Conservation (phyloP, 2,329 filamentous ascomycete genomes). For the Pseudopithomyces maydicus region DNA sequence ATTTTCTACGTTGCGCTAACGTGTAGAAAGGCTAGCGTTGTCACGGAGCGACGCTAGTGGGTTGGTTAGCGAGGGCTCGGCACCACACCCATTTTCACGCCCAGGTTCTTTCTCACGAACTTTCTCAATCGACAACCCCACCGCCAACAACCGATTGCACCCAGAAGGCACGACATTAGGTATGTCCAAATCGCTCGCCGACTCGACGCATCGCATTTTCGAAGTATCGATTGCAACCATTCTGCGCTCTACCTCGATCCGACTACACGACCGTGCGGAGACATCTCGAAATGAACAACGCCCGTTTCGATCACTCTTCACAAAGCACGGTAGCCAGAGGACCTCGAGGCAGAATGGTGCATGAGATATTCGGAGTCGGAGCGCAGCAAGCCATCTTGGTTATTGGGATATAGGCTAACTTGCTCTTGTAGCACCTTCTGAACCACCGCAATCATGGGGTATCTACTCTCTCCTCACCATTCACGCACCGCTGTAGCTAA, state of each 20-base stretch:
- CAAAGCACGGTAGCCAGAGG: not conserved
- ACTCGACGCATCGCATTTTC: constrained; percentile 9
- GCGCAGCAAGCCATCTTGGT: not conserved
- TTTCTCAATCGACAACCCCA: constrained; percentile 24
- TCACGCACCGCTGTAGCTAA: constrained; percentile 38
- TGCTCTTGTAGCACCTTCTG: constrained; percentile 45
- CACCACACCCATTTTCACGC: not conserved
- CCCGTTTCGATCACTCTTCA: constrained; percentile 1
- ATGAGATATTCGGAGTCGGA: not conserved
- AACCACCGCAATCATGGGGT: constrained; percentile 59
- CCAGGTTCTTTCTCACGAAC: not conserved
- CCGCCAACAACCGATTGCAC: constrained; percentile 42
- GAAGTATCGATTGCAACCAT: not conserved
- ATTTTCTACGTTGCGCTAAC: too few species aligned
- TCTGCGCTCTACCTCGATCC: not conserved
- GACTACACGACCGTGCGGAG: constrained; percentile 1
- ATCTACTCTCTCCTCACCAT: constrained; percentile 33
- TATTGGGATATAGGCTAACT: constrained; percentile 27
- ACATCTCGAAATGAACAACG: not conserved
- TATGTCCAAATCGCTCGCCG: constrained; percentile 20
- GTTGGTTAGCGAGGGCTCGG: too few species aligned
- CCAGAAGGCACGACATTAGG: constrained; percentile 42
- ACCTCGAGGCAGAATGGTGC: not conserved
- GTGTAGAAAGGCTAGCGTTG: too few species aligned
- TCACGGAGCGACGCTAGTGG: too few species aligned